A percentile compares a stretch with the other conserved stretches of the same genome.
These are phyloP conservation scores for Botryotinia convoluta DNA, from an alignment of 2,329 filamentous ascomycete genomes.

Conservation along the genomic window DNA sequence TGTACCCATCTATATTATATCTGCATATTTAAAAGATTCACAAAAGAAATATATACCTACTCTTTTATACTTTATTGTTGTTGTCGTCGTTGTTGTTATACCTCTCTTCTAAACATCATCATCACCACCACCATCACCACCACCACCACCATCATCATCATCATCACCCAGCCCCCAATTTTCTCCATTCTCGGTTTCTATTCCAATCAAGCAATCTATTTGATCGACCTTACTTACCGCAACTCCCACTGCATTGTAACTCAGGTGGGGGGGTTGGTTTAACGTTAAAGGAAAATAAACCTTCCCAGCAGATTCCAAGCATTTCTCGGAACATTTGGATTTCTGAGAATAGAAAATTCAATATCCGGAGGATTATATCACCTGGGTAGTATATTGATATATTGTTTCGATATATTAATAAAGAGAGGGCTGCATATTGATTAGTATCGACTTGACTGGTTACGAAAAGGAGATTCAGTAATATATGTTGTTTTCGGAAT, in stretches of 20 bases:
- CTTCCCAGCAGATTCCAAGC: slow-evolving; percentile 12
- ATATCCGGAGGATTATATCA: neutral
- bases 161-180: neutral
- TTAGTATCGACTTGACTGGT: neutral
- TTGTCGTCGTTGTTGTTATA: neutral
- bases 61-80: neutral
- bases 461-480: neutral
- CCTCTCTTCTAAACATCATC: neutral
- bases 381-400: neutral
- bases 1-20: neutral
- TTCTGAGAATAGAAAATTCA: slow-evolving; percentile 9
- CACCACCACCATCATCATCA: neutral
- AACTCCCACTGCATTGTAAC: slow-evolving; percentile 7
- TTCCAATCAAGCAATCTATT: neutral
- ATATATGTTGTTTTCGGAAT: neutral
- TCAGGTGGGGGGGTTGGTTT: slow-evolving; percentile 6
- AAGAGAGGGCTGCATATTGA: slow-evolving; percentile 4
- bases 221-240: neutral
- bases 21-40: neutral
- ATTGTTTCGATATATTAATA: neutral
- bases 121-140: neutral
- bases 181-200: neutral
- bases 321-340: neutral
- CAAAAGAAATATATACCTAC: neutral
- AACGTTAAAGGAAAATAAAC: neutral